These are phyloP conservation scores for Berkeleyomyces basicola DNA, from an alignment of 2,329 filamentous ascomycete species.

Conservation along the genomic window DNA sequence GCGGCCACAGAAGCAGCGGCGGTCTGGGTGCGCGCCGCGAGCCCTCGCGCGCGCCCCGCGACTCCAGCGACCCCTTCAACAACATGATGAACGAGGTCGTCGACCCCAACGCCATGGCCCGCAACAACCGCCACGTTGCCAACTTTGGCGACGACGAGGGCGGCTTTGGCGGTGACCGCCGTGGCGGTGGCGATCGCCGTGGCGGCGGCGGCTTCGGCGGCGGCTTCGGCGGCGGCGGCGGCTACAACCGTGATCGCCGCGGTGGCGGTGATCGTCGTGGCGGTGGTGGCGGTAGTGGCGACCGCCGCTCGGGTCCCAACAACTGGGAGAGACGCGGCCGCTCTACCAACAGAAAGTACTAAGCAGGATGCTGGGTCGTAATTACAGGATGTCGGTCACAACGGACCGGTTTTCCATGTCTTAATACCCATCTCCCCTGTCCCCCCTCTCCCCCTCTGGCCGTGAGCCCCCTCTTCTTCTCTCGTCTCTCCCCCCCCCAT, in stretches of 20 bases:
- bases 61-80: constrained; percentile 8
- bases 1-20: constrained; percentile 8
- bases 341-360: not conserved
- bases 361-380: not conserved
- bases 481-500: not conserved
- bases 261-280: constrained; percentile 6
- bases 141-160: constrained; percentile 12
- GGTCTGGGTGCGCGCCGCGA: constrained; percentile 9
- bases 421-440: not conserved
- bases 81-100: constrained; percentile 6
- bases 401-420: not conserved
- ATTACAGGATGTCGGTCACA: too few relatives aligned
- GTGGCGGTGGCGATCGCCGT: constrained; percentile 13
- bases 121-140: constrained; percentile 1
- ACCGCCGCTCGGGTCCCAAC: not conserved
- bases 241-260: constrained; percentile 15
- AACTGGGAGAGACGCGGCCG: constrained; percentile 3
- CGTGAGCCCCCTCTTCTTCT: not conserved
- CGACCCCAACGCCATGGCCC: constrained; percentile 6
- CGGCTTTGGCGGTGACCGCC: constrained; percentile 13
- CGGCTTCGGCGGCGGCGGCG: constrained; percentile 14
- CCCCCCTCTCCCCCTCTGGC: not conserved
- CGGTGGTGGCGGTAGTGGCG: constrained; percentile 6
- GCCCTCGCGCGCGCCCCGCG: not conserved
- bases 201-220: constrained; percentile 12